A percentile compares a stretch with the other conserved stretches of the same genome.
These are phyloP conservation scores for Salix udensis DNA, from an alignment of 345 rosid genomes.

Conservation along the genomic window DNA sequence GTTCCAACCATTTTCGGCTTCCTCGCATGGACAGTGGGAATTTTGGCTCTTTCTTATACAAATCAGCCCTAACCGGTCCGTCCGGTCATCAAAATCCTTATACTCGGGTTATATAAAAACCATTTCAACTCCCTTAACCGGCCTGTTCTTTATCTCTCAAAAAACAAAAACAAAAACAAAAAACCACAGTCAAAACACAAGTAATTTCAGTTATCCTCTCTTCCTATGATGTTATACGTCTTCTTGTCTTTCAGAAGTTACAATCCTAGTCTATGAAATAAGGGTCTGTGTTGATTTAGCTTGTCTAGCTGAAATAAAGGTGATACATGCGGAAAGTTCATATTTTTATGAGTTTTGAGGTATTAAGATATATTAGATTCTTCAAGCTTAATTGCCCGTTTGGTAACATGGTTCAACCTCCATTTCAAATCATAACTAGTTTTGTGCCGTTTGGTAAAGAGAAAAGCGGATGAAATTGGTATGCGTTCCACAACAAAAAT, in stretches of 20 bases:
- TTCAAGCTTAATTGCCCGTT: neutral
- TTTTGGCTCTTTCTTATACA: slow-evolving; percentile 18
- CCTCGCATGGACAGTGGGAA: slow-evolving; percentile 21
- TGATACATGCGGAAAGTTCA: neutral
- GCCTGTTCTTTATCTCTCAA: slow-evolving; percentile 27
- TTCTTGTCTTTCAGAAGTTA: no score
- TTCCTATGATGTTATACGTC: no score
- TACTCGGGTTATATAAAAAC: no score
- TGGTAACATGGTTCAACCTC: no score
- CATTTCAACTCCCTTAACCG: no score
- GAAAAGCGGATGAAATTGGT: no score
- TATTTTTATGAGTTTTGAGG: neutral
- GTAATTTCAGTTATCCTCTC: slow-evolving; percentile 20
- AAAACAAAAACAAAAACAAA: neutral
- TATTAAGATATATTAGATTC: neutral
- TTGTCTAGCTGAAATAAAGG: neutral
- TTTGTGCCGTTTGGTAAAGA: no score
- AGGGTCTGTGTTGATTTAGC: neutral
- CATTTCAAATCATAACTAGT: no score
- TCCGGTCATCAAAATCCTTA: slow-evolving; percentile 27
- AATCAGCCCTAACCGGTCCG: slow-evolving; percentile 17
- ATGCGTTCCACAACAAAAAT: no score
- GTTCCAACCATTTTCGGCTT: slow-evolving; percentile 13
- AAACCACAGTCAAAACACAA: neutral
- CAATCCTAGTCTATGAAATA: neutral